phyloP scores from a whole-genome alignment of 495 filamentous ascomycete species.

The Penicillium dipodomyicola region DNA sequence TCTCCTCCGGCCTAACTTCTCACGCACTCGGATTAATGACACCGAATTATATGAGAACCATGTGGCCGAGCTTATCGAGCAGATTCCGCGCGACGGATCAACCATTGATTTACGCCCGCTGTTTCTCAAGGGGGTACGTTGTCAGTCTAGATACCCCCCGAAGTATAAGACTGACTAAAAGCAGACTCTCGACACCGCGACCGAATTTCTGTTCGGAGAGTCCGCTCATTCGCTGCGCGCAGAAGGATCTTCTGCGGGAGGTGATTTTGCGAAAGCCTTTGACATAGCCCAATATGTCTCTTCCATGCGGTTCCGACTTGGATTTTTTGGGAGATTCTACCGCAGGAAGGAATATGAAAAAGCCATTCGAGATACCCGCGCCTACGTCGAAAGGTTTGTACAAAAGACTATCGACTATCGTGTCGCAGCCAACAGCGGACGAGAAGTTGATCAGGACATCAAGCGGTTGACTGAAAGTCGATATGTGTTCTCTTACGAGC shows the following conservation, averaged over 20 bases:
- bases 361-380: neutral
- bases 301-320: conserved; percentile 5
- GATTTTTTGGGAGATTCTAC: conserved; percentile 5
- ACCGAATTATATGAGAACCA: conserved; percentile 60
- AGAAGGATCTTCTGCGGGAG: conserved; percentile 1
- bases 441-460: neutral
- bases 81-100: conserved; percentile 46
- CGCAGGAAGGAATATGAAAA: neutral
- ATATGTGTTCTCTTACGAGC: conserved; percentile 22
- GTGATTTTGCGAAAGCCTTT: conserved; percentile 13
- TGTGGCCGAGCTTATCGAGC: conserved; percentile 48
- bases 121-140: conserved; percentile 47
- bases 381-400: conserved; percentile 10
- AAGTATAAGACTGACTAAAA: conserved; percentile 2
- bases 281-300: conserved; percentile 7
- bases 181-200: conserved; percentile 66
- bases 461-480: conserved; percentile 3
- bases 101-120: conserved; percentile 62
- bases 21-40: conserved; percentile 57
- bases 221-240: conserved; percentile 40
- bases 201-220: conserved; percentile 71
- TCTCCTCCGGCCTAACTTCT: conserved; percentile 64
- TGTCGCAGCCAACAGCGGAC: neutral
- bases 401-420: conserved; percentile 18
- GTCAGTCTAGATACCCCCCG: neutral